Evolutionary conservation across 1,139 yeast species (phyloP).

Genomic region (Blastobotrys proliferans): DNA sequence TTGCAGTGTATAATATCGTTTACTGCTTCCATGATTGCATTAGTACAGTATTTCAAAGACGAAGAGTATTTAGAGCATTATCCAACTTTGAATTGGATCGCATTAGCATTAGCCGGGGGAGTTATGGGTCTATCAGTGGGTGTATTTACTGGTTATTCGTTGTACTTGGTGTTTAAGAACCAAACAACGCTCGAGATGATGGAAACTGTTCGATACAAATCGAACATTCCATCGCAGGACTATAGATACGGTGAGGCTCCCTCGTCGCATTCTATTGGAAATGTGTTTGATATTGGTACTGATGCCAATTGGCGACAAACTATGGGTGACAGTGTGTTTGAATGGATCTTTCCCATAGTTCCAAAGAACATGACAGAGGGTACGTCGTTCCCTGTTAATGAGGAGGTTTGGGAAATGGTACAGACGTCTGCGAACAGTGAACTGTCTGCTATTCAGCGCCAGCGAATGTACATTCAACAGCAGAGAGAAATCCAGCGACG

Average conservation of each 20-base stretch:
- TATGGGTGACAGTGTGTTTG: conserved; percentile 62
- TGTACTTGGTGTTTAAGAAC: conserved; percentile 57
- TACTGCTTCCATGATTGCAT: conserved; percentile 38
- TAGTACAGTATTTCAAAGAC: conserved; percentile 50
- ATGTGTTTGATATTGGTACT: conserved; percentile 72
- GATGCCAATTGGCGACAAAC: conserved; percentile 57
- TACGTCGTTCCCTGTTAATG: conserved; percentile 32
- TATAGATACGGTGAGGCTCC: conserved; percentile 41
- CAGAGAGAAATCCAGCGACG: conserved; percentile 15
- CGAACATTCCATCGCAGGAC: conserved; percentile 40
- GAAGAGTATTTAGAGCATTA: conserved; percentile 45
- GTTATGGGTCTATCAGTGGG: conserved; percentile 63
- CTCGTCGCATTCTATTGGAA: conserved; percentile 44
- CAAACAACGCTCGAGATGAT: conserved; percentile 80
- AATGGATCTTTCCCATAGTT: conserved; percentile 70
- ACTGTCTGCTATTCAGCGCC: conserved; percentile 13
- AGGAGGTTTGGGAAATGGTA: conserved; percentile 28
- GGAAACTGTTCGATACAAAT: conserved; percentile 52
- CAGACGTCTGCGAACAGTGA: conserved; percentile 32
- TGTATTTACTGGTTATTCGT: conserved; percentile 55
- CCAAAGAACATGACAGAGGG: conserved; percentile 27
- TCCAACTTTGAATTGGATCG: conserved; percentile 47
- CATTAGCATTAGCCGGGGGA: conserved; percentile 54
- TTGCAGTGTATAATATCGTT: conserved; percentile 46
- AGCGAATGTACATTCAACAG: conserved; percentile 12